These are phyloP conservation scores for Boletus rex-veris DNA, from an alignment of 768 basidiomycete species.

Conservation along the genomic window DNA sequence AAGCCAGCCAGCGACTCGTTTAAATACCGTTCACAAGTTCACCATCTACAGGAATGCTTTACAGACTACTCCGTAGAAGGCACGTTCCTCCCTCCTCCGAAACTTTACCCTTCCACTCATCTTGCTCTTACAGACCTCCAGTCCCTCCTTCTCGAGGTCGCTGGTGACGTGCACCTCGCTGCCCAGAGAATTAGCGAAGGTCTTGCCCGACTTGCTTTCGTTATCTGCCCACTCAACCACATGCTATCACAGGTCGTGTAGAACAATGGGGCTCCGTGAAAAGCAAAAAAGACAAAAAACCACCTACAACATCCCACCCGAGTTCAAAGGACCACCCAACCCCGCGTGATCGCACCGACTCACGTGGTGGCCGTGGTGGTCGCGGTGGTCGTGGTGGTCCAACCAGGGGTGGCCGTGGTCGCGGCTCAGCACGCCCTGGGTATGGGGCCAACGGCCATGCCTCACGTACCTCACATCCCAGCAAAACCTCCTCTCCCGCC, in stretches of 20 bases:
- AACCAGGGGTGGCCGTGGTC: conserved; percentile 43
- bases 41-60: conserved; percentile 68
- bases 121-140: conserved; percentile 48
- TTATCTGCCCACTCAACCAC: conserved; percentile 8
- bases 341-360: conserved; percentile 34
- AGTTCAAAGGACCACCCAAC: conserved; percentile 45
- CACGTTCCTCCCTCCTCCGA: conserved; percentile 25
- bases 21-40: conserved; percentile 53
- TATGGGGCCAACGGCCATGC: conserved; percentile 33
- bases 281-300: conserved; percentile 87
- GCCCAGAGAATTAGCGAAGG: conserved; percentile 77
- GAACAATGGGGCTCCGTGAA: conserved; percentile 82
- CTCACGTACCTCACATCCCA: conserved; percentile 22
- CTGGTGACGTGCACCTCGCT: conserved; percentile 67
- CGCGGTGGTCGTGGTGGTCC: conserved; percentile 58
- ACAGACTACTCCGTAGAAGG: conserved; percentile 70
- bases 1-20: conserved; percentile 13
- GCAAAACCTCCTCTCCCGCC: conserved; percentile 30
- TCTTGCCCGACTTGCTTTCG: conserved; percentile 18
- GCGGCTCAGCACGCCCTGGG: conserved; percentile 39
- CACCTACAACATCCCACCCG: conserved; percentile 36
- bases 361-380: conserved; percentile 61
- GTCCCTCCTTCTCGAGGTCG: conserved; percentile 62
- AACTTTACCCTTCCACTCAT: too few species aligned
- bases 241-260: conserved; percentile 51